phyloP scores from a whole-genome alignment of 805 yeast genomes.

The Ogataea salicorniae region DNA sequence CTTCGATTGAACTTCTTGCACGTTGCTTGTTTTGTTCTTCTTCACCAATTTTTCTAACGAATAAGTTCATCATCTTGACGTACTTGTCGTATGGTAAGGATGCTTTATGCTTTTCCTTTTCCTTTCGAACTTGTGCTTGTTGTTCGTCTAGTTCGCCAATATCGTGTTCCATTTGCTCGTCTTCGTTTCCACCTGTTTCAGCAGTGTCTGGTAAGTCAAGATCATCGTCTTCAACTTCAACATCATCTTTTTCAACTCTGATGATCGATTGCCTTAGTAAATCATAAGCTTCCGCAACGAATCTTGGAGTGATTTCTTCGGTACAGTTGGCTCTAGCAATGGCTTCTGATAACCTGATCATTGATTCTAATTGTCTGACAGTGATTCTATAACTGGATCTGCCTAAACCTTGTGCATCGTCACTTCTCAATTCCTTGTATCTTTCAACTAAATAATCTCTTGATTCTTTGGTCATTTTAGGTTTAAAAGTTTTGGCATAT shows the following conservation, averaged over 20 bases:
- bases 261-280: constrained; percentile 86
- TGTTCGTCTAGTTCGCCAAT: neutral
- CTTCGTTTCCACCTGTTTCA: constrained; percentile 23
- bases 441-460: constrained; percentile 68
- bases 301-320: constrained; percentile 73
- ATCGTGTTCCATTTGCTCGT: constrained; percentile 16
- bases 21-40: constrained; percentile 15
- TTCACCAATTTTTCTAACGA: constrained; percentile 50
- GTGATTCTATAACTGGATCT: constrained; percentile 89
- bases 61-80: constrained; percentile 72
- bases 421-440: constrained; percentile 80
- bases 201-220: too few species aligned
- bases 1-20: constrained; percentile 51
- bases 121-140: constrained; percentile 8
- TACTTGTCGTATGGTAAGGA: constrained; percentile 82
- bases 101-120: constrained; percentile 30
- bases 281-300: constrained; percentile 92
- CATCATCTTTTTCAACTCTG: constrained; percentile 89
- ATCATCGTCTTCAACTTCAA: constrained; percentile 70
- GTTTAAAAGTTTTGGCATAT: constrained; percentile 91
- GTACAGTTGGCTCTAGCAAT: constrained; percentile 96
- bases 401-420: constrained; percentile 86
- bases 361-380: constrained; percentile 91
- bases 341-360: constrained; percentile 91
- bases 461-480: constrained; percentile 78